Percentiles rank a stretch among this genome's conserved stretches.
Conservation (phyloP, 352 stramenopile genomes). For the Globisporangium radiosum region DNA sequence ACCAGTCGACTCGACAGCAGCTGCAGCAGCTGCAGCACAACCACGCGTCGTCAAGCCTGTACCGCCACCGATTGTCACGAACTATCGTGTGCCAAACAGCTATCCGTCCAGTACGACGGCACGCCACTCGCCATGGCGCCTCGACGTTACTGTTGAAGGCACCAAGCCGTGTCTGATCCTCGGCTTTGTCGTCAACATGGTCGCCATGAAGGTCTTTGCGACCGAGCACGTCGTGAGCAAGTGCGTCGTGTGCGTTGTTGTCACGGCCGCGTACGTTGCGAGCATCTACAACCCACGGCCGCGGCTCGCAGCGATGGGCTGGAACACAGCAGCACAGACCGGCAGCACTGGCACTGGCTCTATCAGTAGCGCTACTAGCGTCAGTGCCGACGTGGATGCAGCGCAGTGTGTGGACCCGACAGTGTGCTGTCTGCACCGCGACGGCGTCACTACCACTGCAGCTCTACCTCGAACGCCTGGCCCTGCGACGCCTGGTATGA, state of each 20-base stretch:
- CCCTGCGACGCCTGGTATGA: background rate
- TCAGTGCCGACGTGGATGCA: background rate
- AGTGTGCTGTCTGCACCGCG: slow-evolving; percentile 49
- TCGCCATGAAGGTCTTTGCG: slow-evolving; percentile 54
- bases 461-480: background rate
- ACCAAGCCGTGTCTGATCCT: slow-evolving; percentile 71
- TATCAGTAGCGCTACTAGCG: background rate
- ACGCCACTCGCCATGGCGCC: slow-evolving; percentile 30
- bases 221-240: slow-evolving; percentile 67
- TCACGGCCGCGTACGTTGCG: slow-evolving; percentile 38
- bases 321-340: background rate
- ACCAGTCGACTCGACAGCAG: background rate
- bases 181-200: slow-evolving; percentile 72
- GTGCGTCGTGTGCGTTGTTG: slow-evolving; percentile 44
- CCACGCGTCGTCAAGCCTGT: slow-evolving; percentile 14
- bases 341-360: slow-evolving; percentile 3
- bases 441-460: background rate
- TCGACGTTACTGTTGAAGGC: slow-evolving; percentile 52
- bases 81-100: background rate
- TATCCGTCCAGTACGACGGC: too few species aligned
- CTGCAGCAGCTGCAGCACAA: background rate
- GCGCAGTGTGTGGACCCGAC: slow-evolving; percentile 20
- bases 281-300: slow-evolving; percentile 46
- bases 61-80: slow-evolving; percentile 15
- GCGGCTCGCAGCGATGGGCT: background rate